Percentiles rank a stretch among this genome's conserved stretches.
Conservation (phyloP, 768 basidiomycete species). For the Epithele typhae region DNA sequence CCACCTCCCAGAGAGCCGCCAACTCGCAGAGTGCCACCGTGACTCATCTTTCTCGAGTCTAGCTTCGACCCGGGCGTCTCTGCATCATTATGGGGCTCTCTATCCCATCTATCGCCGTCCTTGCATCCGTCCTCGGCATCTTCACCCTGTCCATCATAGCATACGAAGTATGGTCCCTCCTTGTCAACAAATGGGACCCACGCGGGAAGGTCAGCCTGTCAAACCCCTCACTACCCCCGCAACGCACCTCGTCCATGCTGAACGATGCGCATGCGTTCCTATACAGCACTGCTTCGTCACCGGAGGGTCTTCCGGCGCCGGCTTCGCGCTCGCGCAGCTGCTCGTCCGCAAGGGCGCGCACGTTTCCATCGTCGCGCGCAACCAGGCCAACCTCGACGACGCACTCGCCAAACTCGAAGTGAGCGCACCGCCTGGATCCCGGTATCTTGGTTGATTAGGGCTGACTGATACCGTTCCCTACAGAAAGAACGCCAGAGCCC, state of each 20-base stretch:
- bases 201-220: neutral
- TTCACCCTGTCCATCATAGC: too few species aligned
- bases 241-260: neutral
- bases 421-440: constrained; percentile 12
- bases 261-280: neutral
- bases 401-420: constrained; percentile 70
- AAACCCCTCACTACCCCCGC: neutral
- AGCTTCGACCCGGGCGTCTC: too few species aligned
- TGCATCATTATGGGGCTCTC: too few species aligned
- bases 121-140: too few species aligned
- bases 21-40: too few species aligned
- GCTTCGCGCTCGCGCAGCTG: constrained; percentile 64
- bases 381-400: constrained; percentile 53
- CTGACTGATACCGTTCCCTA: neutral
- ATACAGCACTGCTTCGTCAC: constrained; percentile 80
- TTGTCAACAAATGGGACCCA: neutral
- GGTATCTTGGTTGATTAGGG: neutral
- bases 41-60: too few species aligned
- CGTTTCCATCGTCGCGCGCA: constrained; percentile 82
- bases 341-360: constrained; percentile 69
- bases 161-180: too few species aligned
- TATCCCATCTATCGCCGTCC: too few species aligned
- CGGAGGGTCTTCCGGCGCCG: constrained; percentile 79
- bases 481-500: neutral
- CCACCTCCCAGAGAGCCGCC: too few species aligned